Evolutionary conservation across 176 grass and related monocot genomes (phyloP), one percentile per base, ranked within the genome.

Genomic region (Juncus inflexus): DNA sequence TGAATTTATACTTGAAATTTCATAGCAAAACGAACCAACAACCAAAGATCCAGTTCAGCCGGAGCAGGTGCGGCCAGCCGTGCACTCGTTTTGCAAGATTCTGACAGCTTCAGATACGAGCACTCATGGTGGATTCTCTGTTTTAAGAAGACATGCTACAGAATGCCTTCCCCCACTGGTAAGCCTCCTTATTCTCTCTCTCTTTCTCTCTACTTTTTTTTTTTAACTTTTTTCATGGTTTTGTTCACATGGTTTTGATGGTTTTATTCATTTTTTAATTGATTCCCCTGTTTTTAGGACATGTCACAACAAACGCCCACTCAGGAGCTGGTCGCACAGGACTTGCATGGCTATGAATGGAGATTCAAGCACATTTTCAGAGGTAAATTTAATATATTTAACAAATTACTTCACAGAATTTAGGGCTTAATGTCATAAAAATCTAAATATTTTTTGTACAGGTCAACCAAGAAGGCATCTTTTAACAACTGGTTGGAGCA

Each of bases 351-450:
- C 45, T 83, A 70, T 66, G 86, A 95, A 77, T 95, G 90, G 90
- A 75, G 84, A 84, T 95, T 95, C 67, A 84, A 84, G 62, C 90
- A 95, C 74, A 95, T 95, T n/a, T 95, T 83, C 51, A 78, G 90
- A 77, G 90, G 90, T 84, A 68, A 35, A 16, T 28, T 28, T 28
- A 28, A 28, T 65, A 37, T 65, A 0, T 37, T 3, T 12, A 10
- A 63, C n/a, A 52, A 12, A 16, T 66, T 52, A 59, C 68, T 13
- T 79, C 41, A 55, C n/a, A 37, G 37, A 68, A 55, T 77, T 52
- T 52, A 63, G 0, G 65, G 13, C 3, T 56, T 19, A 40, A 41
- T 12, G 10, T 36, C 2, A 11, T 13, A 35, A 42, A 36, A 62
- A 42, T 52, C 6, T 54, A 60, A 11, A 35, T 81, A 1, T 74